phyloP scores from a whole-genome alignment of 176 grass and related monocot species.

The Musa itinerans region DNA sequence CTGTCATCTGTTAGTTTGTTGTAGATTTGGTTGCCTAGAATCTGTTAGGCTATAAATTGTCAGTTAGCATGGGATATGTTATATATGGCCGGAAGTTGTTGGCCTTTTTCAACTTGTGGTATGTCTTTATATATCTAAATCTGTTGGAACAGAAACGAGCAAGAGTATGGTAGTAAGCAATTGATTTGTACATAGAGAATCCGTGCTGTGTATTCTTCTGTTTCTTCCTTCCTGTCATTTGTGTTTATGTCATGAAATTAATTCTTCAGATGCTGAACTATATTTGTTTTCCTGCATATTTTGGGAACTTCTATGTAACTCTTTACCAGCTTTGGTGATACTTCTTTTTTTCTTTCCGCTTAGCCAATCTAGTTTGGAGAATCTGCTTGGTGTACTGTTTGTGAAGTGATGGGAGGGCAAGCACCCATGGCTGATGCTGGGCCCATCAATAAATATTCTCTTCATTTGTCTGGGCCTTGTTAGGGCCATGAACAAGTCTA shows the following conservation, averaged over 20 bases:
- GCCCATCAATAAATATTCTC: too few species aligned
- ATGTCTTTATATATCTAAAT: background rate
- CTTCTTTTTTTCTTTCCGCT: too few species aligned
- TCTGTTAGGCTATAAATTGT: background rate
- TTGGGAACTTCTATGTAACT: too few species aligned
- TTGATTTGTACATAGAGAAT: constrained; percentile 9
- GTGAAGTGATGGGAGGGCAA: too few species aligned
- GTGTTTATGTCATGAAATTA: background rate
- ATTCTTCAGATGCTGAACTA: background rate
- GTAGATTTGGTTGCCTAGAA: constrained; percentile 8
- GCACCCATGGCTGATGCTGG: too few species aligned
- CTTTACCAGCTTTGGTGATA: too few species aligned
- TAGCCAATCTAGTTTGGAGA: too few species aligned
- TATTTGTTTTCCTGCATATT: too few species aligned
- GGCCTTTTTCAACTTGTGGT: background rate
- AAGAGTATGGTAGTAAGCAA: background rate
- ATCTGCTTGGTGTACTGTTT: too few species aligned
- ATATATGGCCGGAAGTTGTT: constrained; percentile 5
- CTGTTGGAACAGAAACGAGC: background rate
- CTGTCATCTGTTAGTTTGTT: background rate
- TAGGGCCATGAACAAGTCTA: too few species aligned
- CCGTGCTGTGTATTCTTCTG: background rate
- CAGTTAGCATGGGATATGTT: background rate
- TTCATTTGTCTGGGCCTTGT: too few species aligned
- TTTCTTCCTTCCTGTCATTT: background rate